These are phyloP conservation scores for Phytophthora brassicae DNA, from an alignment of 352 stramenopile species.

Conservation along the genomic window DNA sequence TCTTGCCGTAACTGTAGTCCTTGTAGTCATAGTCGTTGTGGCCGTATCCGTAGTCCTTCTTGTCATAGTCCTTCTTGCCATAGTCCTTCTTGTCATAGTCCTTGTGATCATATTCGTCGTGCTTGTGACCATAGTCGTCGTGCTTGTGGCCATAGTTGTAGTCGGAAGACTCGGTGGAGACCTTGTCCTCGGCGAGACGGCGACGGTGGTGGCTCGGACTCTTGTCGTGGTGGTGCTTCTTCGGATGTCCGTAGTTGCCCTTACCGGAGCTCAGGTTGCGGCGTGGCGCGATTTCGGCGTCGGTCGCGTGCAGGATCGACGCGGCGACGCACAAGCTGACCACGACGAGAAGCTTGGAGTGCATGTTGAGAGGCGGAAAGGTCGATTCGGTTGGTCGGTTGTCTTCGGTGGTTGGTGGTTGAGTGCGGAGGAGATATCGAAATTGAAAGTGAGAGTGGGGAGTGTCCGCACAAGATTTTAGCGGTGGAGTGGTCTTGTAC, in stretches of 20 bases:
- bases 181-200: constrained; percentile 20
- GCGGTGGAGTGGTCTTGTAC: no score
- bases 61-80: no score
- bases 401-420: no score
- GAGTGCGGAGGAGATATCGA: background rate
- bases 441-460: constrained; percentile 7
- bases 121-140: background rate
- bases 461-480: no score
- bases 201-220: constrained; percentile 14
- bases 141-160: constrained; percentile 11
- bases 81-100: no score
- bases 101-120: no score
- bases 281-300: background rate
- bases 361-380: constrained; percentile 3
- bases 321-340: constrained; percentile 17
- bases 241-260: no score
- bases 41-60: background rate
- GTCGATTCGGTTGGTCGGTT: background rate
- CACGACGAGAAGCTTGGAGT: constrained; percentile 17
- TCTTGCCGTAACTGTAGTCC: background rate
- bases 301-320: constrained; percentile 5
- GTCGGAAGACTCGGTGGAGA: constrained; percentile 7
- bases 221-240: no score
- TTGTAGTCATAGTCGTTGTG: background rate
- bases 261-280: no score